phyloP scores from a whole-genome alignment of 2,329 filamentous ascomycete genomes.

The Acarospora socialis region DNA sequence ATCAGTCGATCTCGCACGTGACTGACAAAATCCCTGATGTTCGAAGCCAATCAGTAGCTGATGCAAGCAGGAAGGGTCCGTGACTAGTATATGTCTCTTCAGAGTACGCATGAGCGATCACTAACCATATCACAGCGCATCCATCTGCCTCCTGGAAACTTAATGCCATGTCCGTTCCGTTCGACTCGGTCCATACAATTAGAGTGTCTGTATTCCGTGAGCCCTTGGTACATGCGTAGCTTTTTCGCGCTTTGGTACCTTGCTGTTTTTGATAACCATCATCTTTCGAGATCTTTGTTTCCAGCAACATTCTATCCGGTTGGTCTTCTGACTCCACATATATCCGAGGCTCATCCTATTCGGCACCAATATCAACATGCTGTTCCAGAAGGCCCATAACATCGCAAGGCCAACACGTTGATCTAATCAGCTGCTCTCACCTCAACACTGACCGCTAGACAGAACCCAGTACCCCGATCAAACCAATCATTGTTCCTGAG shows the following conservation, averaged over 20 bases:
- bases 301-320: constrained; percentile 65
- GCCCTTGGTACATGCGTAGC: neutral
- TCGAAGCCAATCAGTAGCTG: constrained; percentile 9
- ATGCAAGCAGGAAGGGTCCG: constrained; percentile 8
- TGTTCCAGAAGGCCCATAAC: no score
- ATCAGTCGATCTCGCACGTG: constrained; percentile 65
- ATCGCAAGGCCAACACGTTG: neutral
- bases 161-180: constrained; percentile 87
- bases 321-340: constrained; percentile 89
- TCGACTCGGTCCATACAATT: constrained; percentile 93
- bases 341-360: constrained; percentile 70
- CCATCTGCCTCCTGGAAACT: constrained; percentile 97
- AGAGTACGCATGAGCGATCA: constrained; percentile 15
- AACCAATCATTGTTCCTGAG: constrained; percentile 98
- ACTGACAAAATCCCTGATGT: constrained; percentile 72
- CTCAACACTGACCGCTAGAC: constrained; percentile 57
- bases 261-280: constrained; percentile 98
- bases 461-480: constrained; percentile 92
- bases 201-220: constrained; percentile 56
- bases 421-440: constrained; percentile 49
- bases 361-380: constrained; percentile 36
- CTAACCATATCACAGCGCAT: constrained; percentile 79
- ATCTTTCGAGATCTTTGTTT: constrained; percentile 82
- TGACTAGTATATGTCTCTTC: no score
- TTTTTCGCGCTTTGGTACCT: constrained; percentile 38